Evolutionary conservation across 2,329 filamentous ascomycete species (phyloP), one percentile per base, ranked within the genome.

Genomic region (Aspergillus eucalypticola): DNA sequence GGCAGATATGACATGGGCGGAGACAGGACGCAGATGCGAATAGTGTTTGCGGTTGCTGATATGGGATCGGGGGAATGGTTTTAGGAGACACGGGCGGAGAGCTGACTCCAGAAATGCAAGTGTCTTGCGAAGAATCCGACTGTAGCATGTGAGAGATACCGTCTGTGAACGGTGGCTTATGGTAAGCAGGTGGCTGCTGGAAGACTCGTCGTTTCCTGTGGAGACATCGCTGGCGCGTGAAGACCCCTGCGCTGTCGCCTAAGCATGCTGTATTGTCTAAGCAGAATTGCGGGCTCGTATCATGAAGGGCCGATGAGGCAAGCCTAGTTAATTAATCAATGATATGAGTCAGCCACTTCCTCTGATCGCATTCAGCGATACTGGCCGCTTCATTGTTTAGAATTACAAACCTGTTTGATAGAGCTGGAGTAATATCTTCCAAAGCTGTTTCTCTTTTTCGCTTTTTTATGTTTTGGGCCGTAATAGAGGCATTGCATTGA

Each of bases 1-100:
- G 73, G 54, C 77, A 79, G 58, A 79, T 76, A 55, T 79, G 76
- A 25, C 76, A 79, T 5, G 76, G 74, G 10, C 74, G 69, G 8
- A 79, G 69, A 3, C 69, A 67, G 2, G 71, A 67, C 5, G 70
- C 61, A 19, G 72, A 67, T 44, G 62, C 53, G 59, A 54, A 62
- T 53, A 27, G 44, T 21, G 27, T 63, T 56, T 59, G 69, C 59
- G 60, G 70, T 51, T 59, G 23, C 13, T 63, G 62, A 49, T 68
- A 67, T 69, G 52, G 8, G 64, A 66, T 61, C 69, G 52, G 38
- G 3, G 23, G 17, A 1, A 44, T 42, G 8, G 21, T 54, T 50
- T 11, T 74, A 8, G 71, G 69, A 6, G 68, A 73, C 11, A 69
- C 64, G 13, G 68, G 66, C 6, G 70, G 68, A 11, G 69, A 68